These are phyloP conservation scores for Pseudotsuga menziesii DNA, from an alignment of 75 land plant species.

Conservation along the genomic window DNA sequence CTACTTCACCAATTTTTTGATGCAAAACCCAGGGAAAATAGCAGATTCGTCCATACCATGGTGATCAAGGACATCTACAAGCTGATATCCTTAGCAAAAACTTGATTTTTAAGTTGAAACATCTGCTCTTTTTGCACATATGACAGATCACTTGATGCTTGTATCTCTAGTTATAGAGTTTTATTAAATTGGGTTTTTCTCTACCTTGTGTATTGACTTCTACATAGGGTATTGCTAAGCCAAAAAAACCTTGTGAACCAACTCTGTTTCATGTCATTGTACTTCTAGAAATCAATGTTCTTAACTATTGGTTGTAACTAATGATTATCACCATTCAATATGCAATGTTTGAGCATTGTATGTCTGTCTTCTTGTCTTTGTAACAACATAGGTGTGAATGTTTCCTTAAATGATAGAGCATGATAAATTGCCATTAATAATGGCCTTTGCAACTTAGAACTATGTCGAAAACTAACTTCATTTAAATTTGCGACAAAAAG, in stretches of 20 bases:
- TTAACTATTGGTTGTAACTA: conserved; percentile 99
- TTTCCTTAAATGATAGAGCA: no score
- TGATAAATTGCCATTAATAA: no score
- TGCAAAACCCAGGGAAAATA: conserved; percentile 84
- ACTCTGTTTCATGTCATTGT: conserved; percentile 97
- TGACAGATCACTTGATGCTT: conserved; percentile 88
- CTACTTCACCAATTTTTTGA: conserved; percentile 97
- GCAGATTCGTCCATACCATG: conserved; percentile 48
- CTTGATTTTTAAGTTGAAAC: conserved; percentile 89
- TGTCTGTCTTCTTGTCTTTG: conserved; percentile 97
- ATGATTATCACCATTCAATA: conserved; percentile 97
- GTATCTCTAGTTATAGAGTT: conserved; percentile 95
- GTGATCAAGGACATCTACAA: no score
- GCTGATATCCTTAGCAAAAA: neutral
- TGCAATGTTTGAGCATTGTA: conserved; percentile 90
- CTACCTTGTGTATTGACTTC: conserved; percentile 98
- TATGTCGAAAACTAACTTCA: no score
- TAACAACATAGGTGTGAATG: no score
- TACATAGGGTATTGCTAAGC: conserved; percentile 90
- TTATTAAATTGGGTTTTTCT: conserved; percentile 88
- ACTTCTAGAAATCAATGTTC: conserved; percentile 97
- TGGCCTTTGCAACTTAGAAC: no score
- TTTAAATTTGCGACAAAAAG: no score
- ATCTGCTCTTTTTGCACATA: conserved; percentile 48
- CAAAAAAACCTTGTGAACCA: conserved; percentile 90